Base-by-base conservation (phyloP, 176 grass and related monocot genomes). In the Typha latifolia region DNA sequence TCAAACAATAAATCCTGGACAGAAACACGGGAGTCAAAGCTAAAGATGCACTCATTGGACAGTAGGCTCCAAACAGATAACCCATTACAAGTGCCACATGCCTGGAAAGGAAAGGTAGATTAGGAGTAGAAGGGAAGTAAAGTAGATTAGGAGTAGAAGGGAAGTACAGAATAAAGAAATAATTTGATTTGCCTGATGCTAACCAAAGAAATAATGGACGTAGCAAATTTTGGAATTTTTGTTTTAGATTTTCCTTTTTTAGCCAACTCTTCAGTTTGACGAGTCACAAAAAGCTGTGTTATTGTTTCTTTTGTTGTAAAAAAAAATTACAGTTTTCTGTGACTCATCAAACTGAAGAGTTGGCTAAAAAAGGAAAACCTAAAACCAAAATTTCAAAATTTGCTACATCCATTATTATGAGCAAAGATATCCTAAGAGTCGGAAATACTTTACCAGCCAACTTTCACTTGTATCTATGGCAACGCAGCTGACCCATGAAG, bases 61-160 rank as follows among this genome's bases (percentile, higher is more conserved):
- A 97, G 74, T 75, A 92, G 72, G 43, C 85, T 90, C 88, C 88
- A 97, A 84, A 97, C 85, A 9, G 88, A 97, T 79, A 97, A 76
- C 29, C 88, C 81, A 56, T 62, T 70, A 72, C 74, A 84, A 56
- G 85, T 80, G 34, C 85, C 93, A 74, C 93, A 97, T 47, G 75
- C 93, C 88, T 92, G 66, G 57, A 62, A 75, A 69, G 52, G 20
- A 13, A 71, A 47, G 47, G 14, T 4, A 14, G 47, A 49, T 18
- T 16, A 61, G 23, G 24, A 26, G 24, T 26, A 26, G 24, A 26
- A 26, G 24, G 24, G 24, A 26, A 26, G 2, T 26, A 37, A 37
- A 37, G 5, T 37, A 37, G 34, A 37, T 37, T 37, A 37, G 34
- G 7, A 37, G 34, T 37, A 56, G n/a, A n/a, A 34, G 27, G 15